Evolutionary conservation across 176 grass and related monocot genomes (phyloP), one percentile per base, ranked within the genome.

Genomic region (Chloris gayana): DNA sequence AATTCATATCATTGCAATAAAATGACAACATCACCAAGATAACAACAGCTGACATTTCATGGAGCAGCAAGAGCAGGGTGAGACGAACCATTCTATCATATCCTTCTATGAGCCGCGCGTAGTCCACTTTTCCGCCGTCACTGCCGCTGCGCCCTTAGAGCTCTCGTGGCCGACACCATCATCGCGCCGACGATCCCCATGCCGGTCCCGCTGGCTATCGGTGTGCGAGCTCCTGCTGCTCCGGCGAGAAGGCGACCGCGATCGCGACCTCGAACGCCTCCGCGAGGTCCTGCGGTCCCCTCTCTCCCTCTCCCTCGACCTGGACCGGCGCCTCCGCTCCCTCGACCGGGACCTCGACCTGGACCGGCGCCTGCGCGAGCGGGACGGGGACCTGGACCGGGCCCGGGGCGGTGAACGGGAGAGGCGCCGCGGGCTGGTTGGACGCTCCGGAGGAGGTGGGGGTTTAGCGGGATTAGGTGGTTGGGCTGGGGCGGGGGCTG

Each of bases 61-160:
- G 11, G 22, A 27, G 37, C 67, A 70, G 29, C 17, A 67, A 26
- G 25, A 61, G 13, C 33, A 97, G 8, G 56, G 22, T 7, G 60
- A 18, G 26, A 83, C 83, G 3, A 82, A 95, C 95, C 95, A 98
- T 98, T 83, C 69, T 83, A 73, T 92, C 90, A 51, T 93, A 98
- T 75, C 95, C 90, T 66, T 80, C 78, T n/a, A 98, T 98, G 26
- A 95, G 85, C 78, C 81, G 70, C 24, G 90, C 76, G 67, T 93
- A 98, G 65, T 95, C 92, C 44, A 91, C 78, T 68, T 91, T 91
- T 12, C 72, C 50, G 0, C 84, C 80, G 41, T 78, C 78, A 27
- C 51, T 67, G 63, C 77, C 76, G 57, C 67, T 76, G 6, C 59
- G 81, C 6, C 78, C 74, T 84, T 94, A 47, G 88, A 87, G 82